These are phyloP conservation scores for Salvia hispanica DNA, from an alignment of 257 asterid species.

Conservation along the genomic window DNA sequence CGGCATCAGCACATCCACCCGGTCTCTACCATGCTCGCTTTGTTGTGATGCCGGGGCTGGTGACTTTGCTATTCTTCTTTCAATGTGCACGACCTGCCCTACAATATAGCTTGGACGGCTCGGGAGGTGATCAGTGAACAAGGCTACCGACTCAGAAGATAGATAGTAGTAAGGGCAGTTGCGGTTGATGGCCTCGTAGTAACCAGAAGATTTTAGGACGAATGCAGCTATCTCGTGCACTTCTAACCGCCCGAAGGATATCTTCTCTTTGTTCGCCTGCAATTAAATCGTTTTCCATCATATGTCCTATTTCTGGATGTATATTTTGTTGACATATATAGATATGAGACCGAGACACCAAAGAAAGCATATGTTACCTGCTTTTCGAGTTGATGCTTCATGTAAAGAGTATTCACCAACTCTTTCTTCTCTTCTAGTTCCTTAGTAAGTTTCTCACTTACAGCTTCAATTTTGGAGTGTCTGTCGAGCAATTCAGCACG, in stretches of 20 bases:
- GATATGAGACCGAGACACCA: not conserved
- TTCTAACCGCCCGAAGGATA: conserved; percentile 77
- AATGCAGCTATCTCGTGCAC: conserved; percentile 93
- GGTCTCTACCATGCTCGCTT: conserved; percentile 43
- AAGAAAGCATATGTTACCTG: conserved; percentile 53
- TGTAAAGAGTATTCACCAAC: conserved; percentile 68
- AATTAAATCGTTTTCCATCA: not conserved
- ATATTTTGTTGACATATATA: too few species aligned
- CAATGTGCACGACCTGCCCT: conserved; percentile 94
- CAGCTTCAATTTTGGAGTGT: conserved; percentile 73
- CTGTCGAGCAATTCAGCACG: conserved; percentile 70
- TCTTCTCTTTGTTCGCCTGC: conserved; percentile 93
- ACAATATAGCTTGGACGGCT: conserved; percentile 68
- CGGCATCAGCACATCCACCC: conserved; percentile 41
- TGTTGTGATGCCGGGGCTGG: conserved; percentile 42
- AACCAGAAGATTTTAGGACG: conserved; percentile 71
- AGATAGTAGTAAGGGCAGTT: conserved; percentile 74
- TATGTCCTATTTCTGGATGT: too few species aligned
- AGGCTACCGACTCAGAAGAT: conserved; percentile 86
- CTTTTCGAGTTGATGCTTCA: conserved; percentile 86
- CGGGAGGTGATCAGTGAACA: conserved; percentile 75
- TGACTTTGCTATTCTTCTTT: conserved; percentile 58
- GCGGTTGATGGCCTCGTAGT: conserved; percentile 86
- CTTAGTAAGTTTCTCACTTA: conserved; percentile 60
- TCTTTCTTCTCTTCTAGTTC: conserved; percentile 89